phyloP scores from a whole-genome alignment of 495 filamentous ascomycete species.

The Glarea lozoyensis region DNA sequence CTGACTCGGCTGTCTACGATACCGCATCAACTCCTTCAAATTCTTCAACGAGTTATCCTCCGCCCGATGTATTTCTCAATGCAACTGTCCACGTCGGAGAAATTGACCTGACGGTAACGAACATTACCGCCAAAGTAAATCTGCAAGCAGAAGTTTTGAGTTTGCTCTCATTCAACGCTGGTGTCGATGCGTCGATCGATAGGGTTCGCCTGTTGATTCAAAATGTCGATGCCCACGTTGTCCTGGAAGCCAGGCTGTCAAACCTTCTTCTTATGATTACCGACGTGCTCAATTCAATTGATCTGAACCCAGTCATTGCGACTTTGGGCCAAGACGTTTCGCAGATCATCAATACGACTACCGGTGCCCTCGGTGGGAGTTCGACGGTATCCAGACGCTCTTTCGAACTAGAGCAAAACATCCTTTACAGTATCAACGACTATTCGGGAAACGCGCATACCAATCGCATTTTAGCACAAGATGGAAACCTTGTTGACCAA shows the following conservation, averaged over 20 bases:
- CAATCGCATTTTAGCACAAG: slow-evolving; percentile 45
- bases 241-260: slow-evolving; percentile 44
- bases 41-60: slow-evolving; percentile 26
- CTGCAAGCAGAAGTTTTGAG: slow-evolving; percentile 46
- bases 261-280: slow-evolving; percentile 48
- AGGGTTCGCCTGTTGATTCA: slow-evolving; percentile 41
- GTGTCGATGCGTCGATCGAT: slow-evolving; percentile 44
- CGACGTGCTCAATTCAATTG: slow-evolving; percentile 41
- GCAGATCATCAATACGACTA: slow-evolving; percentile 35
- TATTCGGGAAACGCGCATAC: slow-evolving; percentile 45
- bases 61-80: slow-evolving; percentile 49
- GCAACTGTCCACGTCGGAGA: slow-evolving; percentile 41
- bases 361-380: slow-evolving; percentile 21
- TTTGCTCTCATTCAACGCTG: slow-evolving; percentile 47
- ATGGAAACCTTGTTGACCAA: slow-evolving; percentile 42
- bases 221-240: slow-evolving; percentile 46
- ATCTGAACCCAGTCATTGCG: slow-evolving; percentile 48
- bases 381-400: slow-evolving; percentile 5
- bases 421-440: slow-evolving; percentile 48
- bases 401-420: slow-evolving; percentile 38
- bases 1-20: slow-evolving; percentile 37
- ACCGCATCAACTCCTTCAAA: slow-evolving; percentile 37
- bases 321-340: slow-evolving; percentile 38
- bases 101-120: slow-evolving; percentile 44
- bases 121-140: slow-evolving; percentile 52